These are phyloP conservation scores for Trichoderma afroharzianum DNA, from an alignment of 2,329 filamentous ascomycete species.

Conservation along the genomic window DNA sequence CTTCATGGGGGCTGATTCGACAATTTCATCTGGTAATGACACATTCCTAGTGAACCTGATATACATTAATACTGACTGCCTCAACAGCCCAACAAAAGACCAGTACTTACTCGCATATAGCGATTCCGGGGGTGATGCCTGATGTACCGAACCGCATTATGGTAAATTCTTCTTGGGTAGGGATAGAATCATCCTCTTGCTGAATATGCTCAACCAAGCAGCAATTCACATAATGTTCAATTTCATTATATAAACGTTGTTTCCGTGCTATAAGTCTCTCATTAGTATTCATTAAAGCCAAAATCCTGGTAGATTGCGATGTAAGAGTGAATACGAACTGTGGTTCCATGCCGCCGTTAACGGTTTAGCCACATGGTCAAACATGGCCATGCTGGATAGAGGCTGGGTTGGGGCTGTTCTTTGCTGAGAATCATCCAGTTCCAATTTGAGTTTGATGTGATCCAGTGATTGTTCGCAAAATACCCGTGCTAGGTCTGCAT, in stretches of 20 bases:
- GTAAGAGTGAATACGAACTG: background rate
- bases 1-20: background rate
- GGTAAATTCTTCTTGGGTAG: background rate
- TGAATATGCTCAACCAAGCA: background rate
- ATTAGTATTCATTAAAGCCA: background rate
- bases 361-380: background rate
- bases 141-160: conserved; percentile 2
- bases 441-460: background rate
- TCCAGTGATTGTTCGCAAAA: conserved; percentile 7
- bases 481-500: background rate
- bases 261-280: background rate
- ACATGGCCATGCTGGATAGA: background rate
- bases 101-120: background rate
- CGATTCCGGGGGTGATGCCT: background rate
- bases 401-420: too few species aligned
- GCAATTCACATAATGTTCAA: background rate
- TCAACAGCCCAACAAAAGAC: background rate
- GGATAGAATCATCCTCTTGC: background rate
- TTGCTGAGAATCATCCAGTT: background rate
- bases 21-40: background rate
- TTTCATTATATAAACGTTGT: background rate
- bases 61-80: background rate
- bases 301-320: too few species aligned
- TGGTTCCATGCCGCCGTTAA: background rate
- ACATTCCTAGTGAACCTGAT: background rate